A percentile compares a stretch with the other conserved stretches of the same genome.
These are phyloP conservation scores for Leptographium wingfieldii DNA, from an alignment of 2,329 filamentous ascomycete species.

Conservation along the genomic window DNA sequence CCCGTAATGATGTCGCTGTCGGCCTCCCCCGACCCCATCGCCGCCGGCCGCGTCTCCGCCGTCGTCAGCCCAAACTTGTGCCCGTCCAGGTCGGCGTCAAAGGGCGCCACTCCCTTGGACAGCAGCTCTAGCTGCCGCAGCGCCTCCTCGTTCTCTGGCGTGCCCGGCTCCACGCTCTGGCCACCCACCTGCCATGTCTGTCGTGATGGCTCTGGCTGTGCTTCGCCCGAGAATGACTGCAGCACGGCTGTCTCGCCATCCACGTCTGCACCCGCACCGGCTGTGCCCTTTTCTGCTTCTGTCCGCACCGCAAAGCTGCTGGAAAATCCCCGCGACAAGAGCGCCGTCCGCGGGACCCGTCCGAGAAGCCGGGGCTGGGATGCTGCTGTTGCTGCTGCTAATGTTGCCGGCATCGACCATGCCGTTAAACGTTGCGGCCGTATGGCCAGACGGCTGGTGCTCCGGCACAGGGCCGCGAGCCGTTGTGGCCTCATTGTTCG, in stretches of 20 bases:
- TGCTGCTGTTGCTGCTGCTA: background rate
- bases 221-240: background rate
- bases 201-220: background rate
- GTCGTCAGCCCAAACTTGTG: constrained; percentile 67
- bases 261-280: background rate
- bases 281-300: background rate
- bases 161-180: constrained; percentile 13
- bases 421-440: constrained; percentile 7
- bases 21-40: background rate
- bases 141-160: constrained; percentile 28
- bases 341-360: background rate
- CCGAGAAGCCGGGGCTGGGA: background rate
- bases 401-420: background rate
- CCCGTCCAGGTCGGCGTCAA: constrained; percentile 30
- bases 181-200: background rate
- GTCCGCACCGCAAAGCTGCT: background rate
- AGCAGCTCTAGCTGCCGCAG: constrained; percentile 23
- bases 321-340: background rate
- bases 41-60: background rate
- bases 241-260: background rate
- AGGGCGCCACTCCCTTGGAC: constrained; percentile 20
- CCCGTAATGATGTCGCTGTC: background rate
- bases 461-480: constrained; percentile 31
- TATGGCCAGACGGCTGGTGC: constrained; percentile 27
- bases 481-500: constrained; percentile 40